phyloP scores from a whole-genome alignment of 1,139 yeast genomes.

The Yamadazyma sp. region DNA sequence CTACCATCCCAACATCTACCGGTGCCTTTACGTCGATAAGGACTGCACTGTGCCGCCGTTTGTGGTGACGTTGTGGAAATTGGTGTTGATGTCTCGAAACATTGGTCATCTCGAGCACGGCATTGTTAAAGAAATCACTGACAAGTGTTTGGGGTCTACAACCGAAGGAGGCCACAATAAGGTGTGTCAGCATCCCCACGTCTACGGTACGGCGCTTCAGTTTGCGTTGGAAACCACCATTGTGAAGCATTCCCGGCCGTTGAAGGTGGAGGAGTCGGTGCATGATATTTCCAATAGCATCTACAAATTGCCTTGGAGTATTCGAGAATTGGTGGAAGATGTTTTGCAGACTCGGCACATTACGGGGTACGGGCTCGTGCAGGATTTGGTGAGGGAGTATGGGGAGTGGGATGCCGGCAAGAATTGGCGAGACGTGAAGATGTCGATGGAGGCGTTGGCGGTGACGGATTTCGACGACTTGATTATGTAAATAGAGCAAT shows the following conservation, averaged over 20 bases:
- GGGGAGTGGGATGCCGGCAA: conserved; percentile 36
- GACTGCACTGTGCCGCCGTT: conserved; percentile 29
- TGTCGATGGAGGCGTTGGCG: conserved; percentile 37
- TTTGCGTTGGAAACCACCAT: conserved; percentile 41
- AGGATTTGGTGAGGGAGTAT: conserved; percentile 32
- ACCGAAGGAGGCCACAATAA: conserved; percentile 32
- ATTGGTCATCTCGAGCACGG: conserved; percentile 38
- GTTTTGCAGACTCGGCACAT: conserved; percentile 39
- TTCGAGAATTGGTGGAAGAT: conserved; percentile 39
- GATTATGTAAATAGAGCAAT: conserved; percentile 12
- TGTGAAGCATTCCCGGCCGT: conserved; percentile 18
- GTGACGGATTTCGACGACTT: conserved; percentile 36
- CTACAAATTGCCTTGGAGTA: conserved; percentile 40
- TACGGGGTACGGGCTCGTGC: conserved; percentile 24
- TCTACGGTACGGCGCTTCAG: conserved; percentile 31
- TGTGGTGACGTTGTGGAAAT: conserved; percentile 30
- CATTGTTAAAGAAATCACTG: conserved; percentile 32
- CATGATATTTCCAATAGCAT: conserved; percentile 11
- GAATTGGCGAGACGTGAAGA: conserved; percentile 42
- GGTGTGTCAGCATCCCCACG: conserved; percentile 23
- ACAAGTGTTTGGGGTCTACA: conserved; percentile 25
- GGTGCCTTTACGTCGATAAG: conserved; percentile 35
- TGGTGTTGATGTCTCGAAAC: conserved; percentile 36
- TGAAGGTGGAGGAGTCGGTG: conserved; percentile 10
- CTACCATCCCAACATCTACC: conserved; percentile 54